Base-by-base conservation (phyloP, 2,329 filamentous ascomycete species). In the Myrmaecium sp. region DNA sequence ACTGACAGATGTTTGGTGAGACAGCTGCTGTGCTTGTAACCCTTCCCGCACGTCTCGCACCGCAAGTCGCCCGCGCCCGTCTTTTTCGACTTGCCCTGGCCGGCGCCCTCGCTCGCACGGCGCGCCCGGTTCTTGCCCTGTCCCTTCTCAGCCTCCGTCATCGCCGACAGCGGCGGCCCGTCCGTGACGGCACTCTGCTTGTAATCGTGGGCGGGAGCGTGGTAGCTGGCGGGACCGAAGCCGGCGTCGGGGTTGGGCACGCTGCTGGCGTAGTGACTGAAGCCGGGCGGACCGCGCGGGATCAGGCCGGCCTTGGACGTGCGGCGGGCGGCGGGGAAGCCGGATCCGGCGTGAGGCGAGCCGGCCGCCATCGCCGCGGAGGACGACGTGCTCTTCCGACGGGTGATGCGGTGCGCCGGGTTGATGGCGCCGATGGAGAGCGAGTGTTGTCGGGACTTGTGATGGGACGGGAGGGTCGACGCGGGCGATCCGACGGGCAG, bases 11-110 rank as follows among this genome's bases (percentile, higher is more conserved):
- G 89, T 72, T 95, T 98, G 54, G 81, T 91, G 66, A 98, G 73
- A 73, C 89, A 98, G 65, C 89, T 95, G 73, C 84, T 92, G 69
- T 98, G 89, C 74, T 98, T 98, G 72, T 98, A 98, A 60, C 83
- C 83, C 69, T 98, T 98, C 57, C 86, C 86, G 64, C 89, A 98
- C 58, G 84, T 86, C 52, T 93, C 82, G 63, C 89, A 98, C 57
- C 79, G 82, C 51, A 98, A 71, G 54, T 95, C 86, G 46, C 74
- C 72, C 46, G 74, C 70, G 58, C 71, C 78, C 54, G 70, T 68
- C 59, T 82, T 84, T 61, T 72, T 74, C n/a, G n/a, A n/a, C n/a
- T n/a, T n/a, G 40, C 69, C 66, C 44, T 86, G 79, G 41, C 77
- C 74, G 40, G 86, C 80, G 35, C 83, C 84, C 51, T 95, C 86